Evolutionary conservation across 805 yeast species (phyloP).

Genomic region (Starmerella bombi): DNA sequence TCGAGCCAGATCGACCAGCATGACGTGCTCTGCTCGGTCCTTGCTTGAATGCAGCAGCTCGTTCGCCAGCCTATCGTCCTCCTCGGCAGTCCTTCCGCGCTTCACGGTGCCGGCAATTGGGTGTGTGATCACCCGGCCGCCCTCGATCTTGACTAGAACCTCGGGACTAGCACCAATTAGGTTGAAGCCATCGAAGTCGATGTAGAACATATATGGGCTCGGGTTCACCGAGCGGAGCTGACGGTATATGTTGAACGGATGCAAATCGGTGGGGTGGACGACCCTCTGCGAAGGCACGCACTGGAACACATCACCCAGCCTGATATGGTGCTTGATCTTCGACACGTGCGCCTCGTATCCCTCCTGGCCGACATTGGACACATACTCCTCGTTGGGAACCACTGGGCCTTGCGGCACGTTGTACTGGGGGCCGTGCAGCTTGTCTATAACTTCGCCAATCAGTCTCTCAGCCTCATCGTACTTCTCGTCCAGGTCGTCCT

Average conservation of each 20-base stretch:
- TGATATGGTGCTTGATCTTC: slow-evolving; percentile 62
- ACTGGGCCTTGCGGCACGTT: slow-evolving; percentile 67
- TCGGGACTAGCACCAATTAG: slow-evolving; percentile 98
- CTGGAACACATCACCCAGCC: slow-evolving; percentile 88
- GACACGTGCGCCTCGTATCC: slow-evolving; percentile 82
- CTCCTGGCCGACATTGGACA: slow-evolving; percentile 82
- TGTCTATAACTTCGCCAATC: slow-evolving; percentile 36
- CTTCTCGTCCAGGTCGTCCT: slow-evolving; percentile 36
- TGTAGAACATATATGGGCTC: slow-evolving; percentile 89
- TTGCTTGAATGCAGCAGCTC: slow-evolving; percentile 62
- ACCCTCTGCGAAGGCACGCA: slow-evolving; percentile 98
- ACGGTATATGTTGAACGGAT: slow-evolving; percentile 91
- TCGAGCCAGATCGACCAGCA: slow-evolving; percentile 96
- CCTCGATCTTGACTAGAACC: slow-evolving; percentile 70
- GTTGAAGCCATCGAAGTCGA: slow-evolving; percentile 72
- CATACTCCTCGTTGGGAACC: slow-evolving; percentile 50
- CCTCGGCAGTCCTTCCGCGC: slow-evolving; percentile 82
- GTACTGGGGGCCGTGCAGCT: slow-evolving; percentile 27
- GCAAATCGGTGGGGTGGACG: slow-evolving; percentile 85
- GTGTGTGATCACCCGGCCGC: slow-evolving; percentile 73
- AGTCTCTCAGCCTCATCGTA: slow-evolving; percentile 44
- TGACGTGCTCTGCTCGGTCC: slow-evolving; percentile 95
- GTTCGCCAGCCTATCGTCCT: slow-evolving; percentile 73
- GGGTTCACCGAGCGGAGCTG: slow-evolving; percentile 94
- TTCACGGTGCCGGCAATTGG: slow-evolving; percentile 96